A percentile compares a stretch with the other conserved stretches of the same genome.
Evolutionary conservation across 495 filamentous ascomycete genomes (phyloP).

Genomic region (Penicillium taxi): DNA sequence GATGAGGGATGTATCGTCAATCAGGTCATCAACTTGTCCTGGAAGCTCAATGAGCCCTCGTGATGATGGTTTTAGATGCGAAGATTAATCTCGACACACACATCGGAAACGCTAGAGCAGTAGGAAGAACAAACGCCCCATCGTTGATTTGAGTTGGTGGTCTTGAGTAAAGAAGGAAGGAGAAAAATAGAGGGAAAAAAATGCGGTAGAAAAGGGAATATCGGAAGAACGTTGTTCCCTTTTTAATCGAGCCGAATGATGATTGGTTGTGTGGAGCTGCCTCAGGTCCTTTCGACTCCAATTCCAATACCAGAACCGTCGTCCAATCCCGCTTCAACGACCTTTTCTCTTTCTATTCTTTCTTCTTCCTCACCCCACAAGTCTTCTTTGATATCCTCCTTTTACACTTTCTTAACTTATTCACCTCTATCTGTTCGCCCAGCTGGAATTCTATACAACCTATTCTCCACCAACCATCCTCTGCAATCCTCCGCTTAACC

Average conservation of each 20-base stretch:
- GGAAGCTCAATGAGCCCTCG: slow-evolving; percentile 81
- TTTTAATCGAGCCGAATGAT: too few relatives aligned
- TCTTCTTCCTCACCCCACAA: not conserved
- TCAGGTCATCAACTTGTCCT: slow-evolving; percentile 99
- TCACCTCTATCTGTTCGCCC: not conserved
- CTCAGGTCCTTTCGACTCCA: slow-evolving; percentile 19
- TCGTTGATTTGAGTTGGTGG: slow-evolving; percentile 93
- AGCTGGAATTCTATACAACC: not conserved
- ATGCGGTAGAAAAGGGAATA: too few relatives aligned
- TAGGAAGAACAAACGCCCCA: slow-evolving; percentile 47
- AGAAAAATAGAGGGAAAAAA: slow-evolving; percentile 13
- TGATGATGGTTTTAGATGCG: slow-evolving; percentile 99
- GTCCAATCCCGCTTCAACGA: slow-evolving; percentile 3
- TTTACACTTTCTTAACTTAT: not conserved
- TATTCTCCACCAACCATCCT: slow-evolving; percentile 2
- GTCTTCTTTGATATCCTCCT: not conserved
- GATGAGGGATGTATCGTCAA: slow-evolving; percentile 57
- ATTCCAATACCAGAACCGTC: slow-evolving; percentile 14
- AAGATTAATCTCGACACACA: slow-evolving; percentile 72
- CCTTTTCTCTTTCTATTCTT: not conserved
- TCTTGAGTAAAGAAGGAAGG: slow-evolving; percentile 53
- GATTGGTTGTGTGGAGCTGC: slow-evolving; percentile 28
- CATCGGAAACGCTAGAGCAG: slow-evolving; percentile 82
- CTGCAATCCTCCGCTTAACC: slow-evolving; percentile 5
- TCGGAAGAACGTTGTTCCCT: too few relatives aligned